Evolutionary conservation across 768 basidiomycete species (phyloP), one percentile per base, ranked within the genome.

Genomic region (Boletus fagicola): DNA sequence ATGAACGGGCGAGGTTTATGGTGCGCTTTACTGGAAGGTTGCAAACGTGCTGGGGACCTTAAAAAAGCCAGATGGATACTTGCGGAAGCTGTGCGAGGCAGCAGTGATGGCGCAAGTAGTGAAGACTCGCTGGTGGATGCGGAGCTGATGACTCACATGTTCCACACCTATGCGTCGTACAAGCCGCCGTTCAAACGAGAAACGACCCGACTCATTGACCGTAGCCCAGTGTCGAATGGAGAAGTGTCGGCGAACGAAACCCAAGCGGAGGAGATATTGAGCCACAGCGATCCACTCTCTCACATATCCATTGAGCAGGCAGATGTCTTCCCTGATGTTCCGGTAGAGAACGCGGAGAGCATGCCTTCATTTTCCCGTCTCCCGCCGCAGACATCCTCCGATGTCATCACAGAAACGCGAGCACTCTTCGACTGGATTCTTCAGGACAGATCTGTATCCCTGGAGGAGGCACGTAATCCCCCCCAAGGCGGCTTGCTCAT

Each of bases 101-200:
- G 39, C 42, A 50, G 70, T 51, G 54, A 59, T 10, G 66, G 64
- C 20, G 59, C 57, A 28, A 68, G 49, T 35, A 53, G 12, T 47
- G 68, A 54, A 31, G 71, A 68, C 18, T 75, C 83, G 26, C 40
- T 65, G 38, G 67, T 83, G 22, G 80, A 90, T 59, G 86, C 89
- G 54, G 82, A 86, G 60, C 75, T 88, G 43, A 86, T 97, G 86
- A 80, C 81, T 65, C 88, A 91, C 64, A 72, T 95, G 31, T 94
- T 98, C 72, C 88, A 95, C 72, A 79, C 92, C 0, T 97, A 98
- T 73, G 85, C 92, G 0, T 75, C 88, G 4, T 94, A 93, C 74
- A 78, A 76, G 40, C 86, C 89, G 3, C 85, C 89, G 0, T 87
- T 93, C 71, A 76, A 69, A 48, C 78, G 87, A 47, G 72, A 75